Base-by-base conservation (phyloP, 1,284 basidiomycete species). In the Sanghuangporus sanghuang region DNA sequence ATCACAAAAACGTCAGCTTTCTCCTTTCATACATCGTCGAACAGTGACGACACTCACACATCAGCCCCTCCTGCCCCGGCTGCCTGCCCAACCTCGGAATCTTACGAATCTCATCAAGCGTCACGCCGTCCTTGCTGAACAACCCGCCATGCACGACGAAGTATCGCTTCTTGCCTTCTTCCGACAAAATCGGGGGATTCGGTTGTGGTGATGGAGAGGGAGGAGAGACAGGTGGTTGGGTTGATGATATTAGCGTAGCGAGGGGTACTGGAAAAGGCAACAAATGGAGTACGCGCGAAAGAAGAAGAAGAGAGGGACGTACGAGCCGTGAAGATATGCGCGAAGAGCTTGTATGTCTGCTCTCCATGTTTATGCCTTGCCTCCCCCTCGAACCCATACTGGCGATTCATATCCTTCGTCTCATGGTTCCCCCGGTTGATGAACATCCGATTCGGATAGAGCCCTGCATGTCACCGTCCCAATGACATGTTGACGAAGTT, bases 371-470 rank as follows among this genome's bases (percentile, higher is more conserved):
- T 96, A 71, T 95, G 90, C 74, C 96, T 97, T 60, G 90, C 93
- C 77, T 99, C 96, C 53, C 95, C 96, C 75, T 98, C 95, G 70
- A 98, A 98, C 2, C 96, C 95, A 75, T 97, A 96, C 16, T 93
- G 85, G 50, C 88, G 78, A 70, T 90, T 90, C 87, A 90, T 93
- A 66, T 98, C 94, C 75, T 91, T 94, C 59, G 96, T 92, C 78
- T 99, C 96, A 74, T 99, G 96, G 77, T 98, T 99, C 27, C 96
- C 97, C 65, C 96, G 85, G 75, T 97, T 98, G 72, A 97, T 86
- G 74, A 84, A 95, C 79, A 96, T 92, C 64, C 82, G 85, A 65
- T 85, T 85, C 2, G 95, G 95, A 76, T 93, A 95, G 59, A 96
- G 78, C 95, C 92, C 92, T 92, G 68, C 40, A 21, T 50, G 5